Evolutionary conservation across 352 stramenopile species (phyloP).

Genomic region (Globisporangium carolinianum): DNA sequence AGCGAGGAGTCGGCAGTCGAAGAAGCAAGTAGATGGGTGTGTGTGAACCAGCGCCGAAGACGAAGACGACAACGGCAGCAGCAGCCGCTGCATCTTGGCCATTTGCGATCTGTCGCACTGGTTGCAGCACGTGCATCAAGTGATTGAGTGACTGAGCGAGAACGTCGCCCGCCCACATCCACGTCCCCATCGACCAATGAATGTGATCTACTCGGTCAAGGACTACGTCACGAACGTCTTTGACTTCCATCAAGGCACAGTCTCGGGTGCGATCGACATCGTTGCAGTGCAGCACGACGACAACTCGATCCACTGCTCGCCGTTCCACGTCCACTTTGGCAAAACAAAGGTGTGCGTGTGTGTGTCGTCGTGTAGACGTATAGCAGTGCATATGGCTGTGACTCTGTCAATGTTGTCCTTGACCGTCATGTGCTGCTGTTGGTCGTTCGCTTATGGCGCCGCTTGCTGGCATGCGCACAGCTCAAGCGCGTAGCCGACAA

Average conservation of each 20-base stretch:
- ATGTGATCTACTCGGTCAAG: slow-evolving; percentile 83
- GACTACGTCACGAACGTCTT: slow-evolving; percentile 85
- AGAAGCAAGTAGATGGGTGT: too few relatives aligned
- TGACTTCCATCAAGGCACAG: slow-evolving; percentile 45
- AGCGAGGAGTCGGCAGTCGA: too few relatives aligned
- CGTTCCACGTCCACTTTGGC: slow-evolving; percentile 83
- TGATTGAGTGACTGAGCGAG: too few relatives aligned
- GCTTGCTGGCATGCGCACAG: slow-evolving; percentile 4
- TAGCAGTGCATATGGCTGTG: not conserved
- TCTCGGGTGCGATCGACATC: slow-evolving; percentile 78
- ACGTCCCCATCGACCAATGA: slow-evolving; percentile 30
- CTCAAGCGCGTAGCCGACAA: slow-evolving; percentile 30
- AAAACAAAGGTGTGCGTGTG: slow-evolving; percentile 25
- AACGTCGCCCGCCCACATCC: not conserved
- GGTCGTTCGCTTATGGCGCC: not conserved
- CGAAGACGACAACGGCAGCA: too few relatives aligned
- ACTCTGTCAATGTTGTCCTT: too few relatives aligned
- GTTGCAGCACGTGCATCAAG: not conserved
- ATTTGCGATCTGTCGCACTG: not conserved
- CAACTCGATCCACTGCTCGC: slow-evolving; percentile 50
- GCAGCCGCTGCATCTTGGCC: not conserved
- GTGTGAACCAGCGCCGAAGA: too few relatives aligned
- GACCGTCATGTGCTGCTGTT: not conserved
- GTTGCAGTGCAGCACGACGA: slow-evolving; percentile 73
- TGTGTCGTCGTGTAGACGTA: not conserved